Base-by-base conservation (phyloP, 2,329 filamentous ascomycete species). In the Ilyonectria robusta region DNA sequence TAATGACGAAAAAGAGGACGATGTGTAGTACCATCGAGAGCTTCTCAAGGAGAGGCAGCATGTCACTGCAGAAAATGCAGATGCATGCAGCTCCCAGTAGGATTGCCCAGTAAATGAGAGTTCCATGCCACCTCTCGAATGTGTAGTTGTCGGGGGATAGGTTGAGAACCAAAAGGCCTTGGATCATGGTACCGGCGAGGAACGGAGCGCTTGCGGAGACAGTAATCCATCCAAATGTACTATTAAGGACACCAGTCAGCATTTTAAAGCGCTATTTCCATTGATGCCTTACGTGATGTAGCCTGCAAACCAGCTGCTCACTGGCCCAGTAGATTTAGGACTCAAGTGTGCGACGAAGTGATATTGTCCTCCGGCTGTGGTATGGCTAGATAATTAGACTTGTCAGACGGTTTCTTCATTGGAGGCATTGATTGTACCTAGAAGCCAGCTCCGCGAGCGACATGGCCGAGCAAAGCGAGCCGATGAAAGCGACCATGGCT, bases 391-490 rank as follows among this genome's bases (percentile, higher is more conserved):
- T 40, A 40, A 40, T 40, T 6, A 15, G 17, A 7, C 13, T 40
- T 4, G 6, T 40, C 15, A 40, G 37, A 40, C 37, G 6, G 7
- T 40, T 40, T 15, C 13, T 40, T n/a, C 37, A 40, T 40, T 40
- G 13, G 6, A 26, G 26, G 17, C 2, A 15, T 15, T 4, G 17
- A 3, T 15, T 40, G 17, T 47, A 69, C 67, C 17, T 44, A 2
- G 71, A 72, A 6, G 71, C 71, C 10, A 72, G 35, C 17, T 72
- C 70, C 0, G 70, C 68, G 1, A 72, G 66, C 7, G 71, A 72
- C 61, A 72, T 66, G n/a, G 71, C 67, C n/a, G 67, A 54, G 2
- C 68, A 72, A 21, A 69, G 17, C 1, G 68, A 69, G 1, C 71
- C 71, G 1, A 66, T 1, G 13, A 68, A 62, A 2, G 66, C 70